A percentile compares a stretch with the other conserved stretches of the same genome.
phyloP scores from a whole-genome alignment of 2,329 filamentous ascomycete species.

The Mycocentrospora acerina region DNA sequence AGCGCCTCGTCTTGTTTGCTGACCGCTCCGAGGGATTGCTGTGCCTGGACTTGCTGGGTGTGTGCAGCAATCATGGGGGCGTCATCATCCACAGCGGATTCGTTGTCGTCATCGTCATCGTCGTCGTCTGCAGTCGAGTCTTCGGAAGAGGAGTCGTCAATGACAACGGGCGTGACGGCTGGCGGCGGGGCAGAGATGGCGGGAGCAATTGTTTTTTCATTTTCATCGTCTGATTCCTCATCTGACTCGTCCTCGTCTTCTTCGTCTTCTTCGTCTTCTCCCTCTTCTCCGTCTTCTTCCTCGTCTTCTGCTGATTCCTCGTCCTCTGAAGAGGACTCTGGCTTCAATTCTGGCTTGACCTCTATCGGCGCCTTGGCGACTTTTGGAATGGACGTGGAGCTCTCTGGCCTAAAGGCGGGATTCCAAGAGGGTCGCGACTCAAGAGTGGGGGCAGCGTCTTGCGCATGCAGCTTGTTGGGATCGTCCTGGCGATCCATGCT shows the following conservation, averaged over 20 bases:
- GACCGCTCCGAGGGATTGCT: too few species aligned
- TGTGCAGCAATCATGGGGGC: not conserved
- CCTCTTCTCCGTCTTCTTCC: conserved; percentile 10
- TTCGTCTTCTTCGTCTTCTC: conserved; percentile 7
- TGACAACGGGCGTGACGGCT: too few species aligned
- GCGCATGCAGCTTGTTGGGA: conserved; percentile 46
- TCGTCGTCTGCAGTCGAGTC: not conserved
- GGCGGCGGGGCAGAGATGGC: too few species aligned
- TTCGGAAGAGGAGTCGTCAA: not conserved
- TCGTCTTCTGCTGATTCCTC: conserved; percentile 9
- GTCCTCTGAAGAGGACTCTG: conserved; percentile 22
- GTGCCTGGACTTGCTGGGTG: too few species aligned
- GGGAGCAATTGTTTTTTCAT: conserved; percentile 6
- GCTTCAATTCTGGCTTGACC: conserved; percentile 16
- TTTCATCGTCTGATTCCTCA: conserved; percentile 7
- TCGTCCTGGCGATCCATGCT: conserved; percentile 39
- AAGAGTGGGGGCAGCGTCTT: conserved; percentile 24
- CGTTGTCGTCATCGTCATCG: not conserved
- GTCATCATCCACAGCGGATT: not conserved
- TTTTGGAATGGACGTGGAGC: conserved; percentile 9
- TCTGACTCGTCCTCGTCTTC: conserved; percentile 4
- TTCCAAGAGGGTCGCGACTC: conserved; percentile 51
- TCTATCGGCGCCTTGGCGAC: conserved; percentile 9
- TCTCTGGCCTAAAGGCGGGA: conserved; percentile 55
- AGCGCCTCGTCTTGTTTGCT: conserved; percentile 14